These are phyloP conservation scores for Penicillium paxilli DNA, from an alignment of 495 filamentous ascomycete genomes.

Conservation along the genomic window DNA sequence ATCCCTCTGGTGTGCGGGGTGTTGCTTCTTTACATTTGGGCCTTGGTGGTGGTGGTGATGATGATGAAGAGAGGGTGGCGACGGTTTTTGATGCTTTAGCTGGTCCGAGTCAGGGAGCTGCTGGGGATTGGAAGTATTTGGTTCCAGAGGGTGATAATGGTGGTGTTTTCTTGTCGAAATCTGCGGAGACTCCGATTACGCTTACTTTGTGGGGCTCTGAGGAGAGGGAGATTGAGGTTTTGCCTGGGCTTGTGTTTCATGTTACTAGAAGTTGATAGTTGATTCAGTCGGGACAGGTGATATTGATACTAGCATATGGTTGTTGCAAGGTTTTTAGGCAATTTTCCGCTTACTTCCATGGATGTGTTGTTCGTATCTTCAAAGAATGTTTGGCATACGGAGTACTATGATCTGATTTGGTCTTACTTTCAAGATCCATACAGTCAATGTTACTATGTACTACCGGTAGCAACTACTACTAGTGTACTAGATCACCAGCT, in stretches of 20 bases:
- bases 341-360: too few relatives aligned
- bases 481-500: constrained; percentile 26
- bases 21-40: constrained; percentile 14
- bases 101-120: background rate
- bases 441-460: too few relatives aligned
- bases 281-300: too few relatives aligned
- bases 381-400: too few relatives aligned
- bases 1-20: constrained; percentile 14
- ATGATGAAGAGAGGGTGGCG: background rate
- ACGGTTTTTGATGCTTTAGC: constrained; percentile 10
- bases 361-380: too few relatives aligned
- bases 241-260: constrained; percentile 15
- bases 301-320: too few relatives aligned
- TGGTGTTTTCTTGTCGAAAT: constrained; percentile 9
- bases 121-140: constrained; percentile 11
- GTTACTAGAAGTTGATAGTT: constrained; percentile 14
- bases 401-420: too few relatives aligned
- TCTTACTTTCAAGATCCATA: too few relatives aligned
- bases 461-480: too few relatives aligned
- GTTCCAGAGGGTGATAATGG: constrained; percentile 6
- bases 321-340: too few relatives aligned
- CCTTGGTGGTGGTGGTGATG: constrained; percentile 3
- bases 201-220: constrained; percentile 13
- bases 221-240: constrained; percentile 8
- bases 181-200: background rate